A percentile compares a stretch with the other conserved stretches of the same genome.
phyloP scores from a whole-genome alignment of 1,284 basidiomycete species.

The Apiotrichum akiyoshidainum region DNA sequence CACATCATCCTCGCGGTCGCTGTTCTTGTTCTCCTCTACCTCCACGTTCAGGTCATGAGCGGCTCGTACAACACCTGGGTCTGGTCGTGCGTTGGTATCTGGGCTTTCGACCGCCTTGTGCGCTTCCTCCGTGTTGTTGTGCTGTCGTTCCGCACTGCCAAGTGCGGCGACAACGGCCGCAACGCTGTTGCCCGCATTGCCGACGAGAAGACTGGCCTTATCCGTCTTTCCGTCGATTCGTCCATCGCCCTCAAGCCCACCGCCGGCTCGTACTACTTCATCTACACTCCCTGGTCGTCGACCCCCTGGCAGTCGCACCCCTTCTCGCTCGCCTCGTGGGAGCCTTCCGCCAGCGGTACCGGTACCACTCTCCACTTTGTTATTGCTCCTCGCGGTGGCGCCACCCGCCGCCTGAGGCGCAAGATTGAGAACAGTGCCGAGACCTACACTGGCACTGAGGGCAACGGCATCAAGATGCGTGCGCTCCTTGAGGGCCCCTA shows the following conservation, averaged over 20 bases:
- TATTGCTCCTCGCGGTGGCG: conserved; percentile 26
- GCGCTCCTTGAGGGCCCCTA: conserved; percentile 41
- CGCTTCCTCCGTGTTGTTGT: conserved; percentile 26
- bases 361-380: conserved; percentile 26
- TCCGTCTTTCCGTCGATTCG: conserved; percentile 28
- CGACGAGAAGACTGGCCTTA: conserved; percentile 19
- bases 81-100: conserved; percentile 31
- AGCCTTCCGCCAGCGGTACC: neutral
- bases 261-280: conserved; percentile 34
- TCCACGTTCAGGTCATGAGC: conserved; percentile 24
- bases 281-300: conserved; percentile 27
- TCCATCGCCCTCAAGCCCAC: conserved; percentile 19
- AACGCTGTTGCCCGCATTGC: conserved; percentile 21
- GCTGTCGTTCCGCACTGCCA: conserved; percentile 23
- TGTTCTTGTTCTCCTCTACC: conserved; percentile 22
- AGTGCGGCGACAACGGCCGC: conserved; percentile 3
- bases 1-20: conserved; percentile 28
- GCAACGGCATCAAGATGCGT: neutral
- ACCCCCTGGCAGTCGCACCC: conserved; percentile 38
- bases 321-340: conserved; percentile 28
- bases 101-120: conserved; percentile 30
- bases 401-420: conserved; percentile 14
- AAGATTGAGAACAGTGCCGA: neutral
- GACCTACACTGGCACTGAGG: neutral
- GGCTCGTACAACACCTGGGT: conserved; percentile 23